A percentile compares a stretch with the other conserved stretches of the same genome.
Evolutionary conservation across 495 filamentous ascomycete species (phyloP).

Genomic region (Aspergillus conjunctus): DNA sequence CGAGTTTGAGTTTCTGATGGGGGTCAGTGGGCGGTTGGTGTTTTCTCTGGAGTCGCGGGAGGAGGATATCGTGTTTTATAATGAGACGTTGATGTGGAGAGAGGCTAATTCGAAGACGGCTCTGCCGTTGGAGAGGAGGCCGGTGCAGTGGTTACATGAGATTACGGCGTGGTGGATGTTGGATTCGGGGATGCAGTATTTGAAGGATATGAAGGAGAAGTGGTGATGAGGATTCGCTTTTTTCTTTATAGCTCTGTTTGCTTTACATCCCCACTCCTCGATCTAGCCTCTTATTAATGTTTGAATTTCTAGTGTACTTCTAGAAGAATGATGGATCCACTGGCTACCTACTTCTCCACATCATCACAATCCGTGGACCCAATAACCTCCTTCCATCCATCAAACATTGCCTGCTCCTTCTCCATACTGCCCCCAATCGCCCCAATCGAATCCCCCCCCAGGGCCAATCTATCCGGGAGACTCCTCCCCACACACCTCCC

Average conservation of each 20-base stretch:
- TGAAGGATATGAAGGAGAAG: slow-evolving; percentile 30
- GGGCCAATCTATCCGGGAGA: slow-evolving; percentile 45
- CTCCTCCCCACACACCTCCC: slow-evolving; percentile 39
- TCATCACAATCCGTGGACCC: slow-evolving; percentile 21
- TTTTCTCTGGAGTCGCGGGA: slow-evolving; percentile 28
- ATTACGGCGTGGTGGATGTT: slow-evolving; percentile 44
- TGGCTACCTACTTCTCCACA: slow-evolving; percentile 9
- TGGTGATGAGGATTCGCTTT: background rate
- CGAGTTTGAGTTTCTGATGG: slow-evolving; percentile 39
- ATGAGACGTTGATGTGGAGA: slow-evolving; percentile 43
- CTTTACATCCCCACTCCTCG: background rate
- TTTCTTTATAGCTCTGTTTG: background rate
- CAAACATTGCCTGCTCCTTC: slow-evolving; percentile 36
- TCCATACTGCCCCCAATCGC: slow-evolving; percentile 38
- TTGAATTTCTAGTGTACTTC: no score
- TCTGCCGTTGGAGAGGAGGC: slow-evolving; percentile 38
- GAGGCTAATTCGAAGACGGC: slow-evolving; percentile 18
- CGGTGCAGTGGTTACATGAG: slow-evolving; percentile 38
- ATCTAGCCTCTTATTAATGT: background rate
- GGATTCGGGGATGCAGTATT: slow-evolving; percentile 41
- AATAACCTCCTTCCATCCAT: slow-evolving; percentile 38
- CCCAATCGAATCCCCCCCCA: slow-evolving; percentile 46
- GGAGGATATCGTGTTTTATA: slow-evolving; percentile 31
- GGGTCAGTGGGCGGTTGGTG: slow-evolving; percentile 32
- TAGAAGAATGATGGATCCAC: no score